Evolutionary conservation across 2,329 filamentous ascomycete species (phyloP).

Genomic region (Escovopsis sp.): DNA sequence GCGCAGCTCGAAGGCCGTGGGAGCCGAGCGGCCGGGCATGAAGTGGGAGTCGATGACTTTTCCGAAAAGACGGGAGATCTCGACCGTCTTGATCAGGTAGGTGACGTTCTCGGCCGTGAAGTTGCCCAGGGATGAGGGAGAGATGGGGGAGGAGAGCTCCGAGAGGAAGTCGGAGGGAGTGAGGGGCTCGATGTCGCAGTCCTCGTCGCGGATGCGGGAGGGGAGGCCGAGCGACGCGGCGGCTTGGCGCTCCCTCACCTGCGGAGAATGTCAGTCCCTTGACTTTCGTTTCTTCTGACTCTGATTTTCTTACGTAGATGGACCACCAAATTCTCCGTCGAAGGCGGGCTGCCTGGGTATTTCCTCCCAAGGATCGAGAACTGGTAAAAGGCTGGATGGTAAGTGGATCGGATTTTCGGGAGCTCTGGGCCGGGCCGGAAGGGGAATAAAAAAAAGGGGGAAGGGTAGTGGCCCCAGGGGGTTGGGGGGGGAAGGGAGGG

Average conservation of each 20-base stretch:
- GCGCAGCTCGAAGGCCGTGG: constrained; percentile 13
- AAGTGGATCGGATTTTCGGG: not conserved
- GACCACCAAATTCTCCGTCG: constrained; percentile 38
- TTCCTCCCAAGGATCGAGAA: constrained; percentile 14
- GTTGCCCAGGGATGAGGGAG: constrained; percentile 14
- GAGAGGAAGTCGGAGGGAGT: constrained; percentile 16
- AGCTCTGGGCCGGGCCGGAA: no score
- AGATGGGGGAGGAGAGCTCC: constrained; percentile 7
- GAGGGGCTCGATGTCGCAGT: constrained; percentile 23
- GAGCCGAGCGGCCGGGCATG: constrained; percentile 16
- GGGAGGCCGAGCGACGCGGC: constrained; percentile 21
- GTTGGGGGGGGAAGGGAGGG: not conserved
- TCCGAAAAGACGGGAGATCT: constrained; percentile 19
- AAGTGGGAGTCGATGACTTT: constrained; percentile 22
- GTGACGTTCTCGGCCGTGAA: constrained; percentile 18
- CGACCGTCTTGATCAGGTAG: constrained; percentile 23
- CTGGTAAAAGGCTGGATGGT: constrained; percentile 4
- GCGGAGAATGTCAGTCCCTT: no score
- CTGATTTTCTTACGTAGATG: constrained; percentile 34
- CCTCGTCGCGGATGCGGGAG: constrained; percentile 22
- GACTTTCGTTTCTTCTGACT: no score
- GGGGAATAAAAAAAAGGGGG: no score
- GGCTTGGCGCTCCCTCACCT: constrained; percentile 23
- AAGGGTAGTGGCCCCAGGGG: no score
- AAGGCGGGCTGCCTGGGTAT: constrained; percentile 15